These are phyloP conservation scores for Pythium rhizo-oryzae DNA, from an alignment of 352 stramenopile species.

Conservation along the genomic window DNA sequence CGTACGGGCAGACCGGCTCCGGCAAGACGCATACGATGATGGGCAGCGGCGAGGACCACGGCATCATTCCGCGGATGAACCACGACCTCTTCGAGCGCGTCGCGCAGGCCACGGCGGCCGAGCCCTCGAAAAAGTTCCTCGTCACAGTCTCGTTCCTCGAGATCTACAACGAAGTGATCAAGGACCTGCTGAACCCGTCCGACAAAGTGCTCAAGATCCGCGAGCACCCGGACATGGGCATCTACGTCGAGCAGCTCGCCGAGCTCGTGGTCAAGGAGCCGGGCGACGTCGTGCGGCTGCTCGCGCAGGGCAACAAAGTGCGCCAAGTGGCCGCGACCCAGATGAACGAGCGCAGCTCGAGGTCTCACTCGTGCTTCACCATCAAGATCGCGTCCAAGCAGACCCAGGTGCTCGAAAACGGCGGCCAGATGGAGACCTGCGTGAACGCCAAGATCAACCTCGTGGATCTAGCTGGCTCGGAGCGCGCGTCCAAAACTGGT, in stretches of 20 bases:
- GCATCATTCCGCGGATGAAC: slow-evolving; percentile 92
- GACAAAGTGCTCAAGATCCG: slow-evolving; percentile 92
- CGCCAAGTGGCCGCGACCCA: slow-evolving; percentile 88
- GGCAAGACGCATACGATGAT: slow-evolving; percentile 79
- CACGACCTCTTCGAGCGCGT: slow-evolving; percentile 78
- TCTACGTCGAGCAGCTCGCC: slow-evolving; percentile 92
- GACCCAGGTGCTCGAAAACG: slow-evolving; percentile 44
- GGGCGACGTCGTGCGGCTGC: slow-evolving; percentile 70
- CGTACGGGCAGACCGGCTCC: slow-evolving; percentile 60
- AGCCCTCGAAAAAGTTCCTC: slow-evolving; percentile 69
- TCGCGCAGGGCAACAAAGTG: slow-evolving; percentile 90
- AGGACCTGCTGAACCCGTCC: slow-evolving; percentile 92
- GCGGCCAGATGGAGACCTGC: slow-evolving; percentile 68
- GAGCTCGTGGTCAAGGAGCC: slow-evolving; percentile 85
- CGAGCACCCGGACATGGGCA: slow-evolving; percentile 92
- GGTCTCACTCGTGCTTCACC: slow-evolving; percentile 92
- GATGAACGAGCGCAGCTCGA: slow-evolving; percentile 92
- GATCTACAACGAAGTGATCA: slow-evolving; percentile 96
- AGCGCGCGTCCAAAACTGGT: slow-evolving; percentile 88
- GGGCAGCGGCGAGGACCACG: slow-evolving; percentile 62
- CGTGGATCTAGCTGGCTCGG: slow-evolving; percentile 91
- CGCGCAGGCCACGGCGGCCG: slow-evolving; percentile 32
- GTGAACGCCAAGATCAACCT: slow-evolving; percentile 92
- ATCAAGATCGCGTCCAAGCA: slow-evolving; percentile 90
- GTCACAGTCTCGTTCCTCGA: slow-evolving; percentile 94